These are phyloP conservation scores for Coleophoma crateriformis DNA, from an alignment of 2,329 filamentous ascomycete species.

Conservation along the genomic window DNA sequence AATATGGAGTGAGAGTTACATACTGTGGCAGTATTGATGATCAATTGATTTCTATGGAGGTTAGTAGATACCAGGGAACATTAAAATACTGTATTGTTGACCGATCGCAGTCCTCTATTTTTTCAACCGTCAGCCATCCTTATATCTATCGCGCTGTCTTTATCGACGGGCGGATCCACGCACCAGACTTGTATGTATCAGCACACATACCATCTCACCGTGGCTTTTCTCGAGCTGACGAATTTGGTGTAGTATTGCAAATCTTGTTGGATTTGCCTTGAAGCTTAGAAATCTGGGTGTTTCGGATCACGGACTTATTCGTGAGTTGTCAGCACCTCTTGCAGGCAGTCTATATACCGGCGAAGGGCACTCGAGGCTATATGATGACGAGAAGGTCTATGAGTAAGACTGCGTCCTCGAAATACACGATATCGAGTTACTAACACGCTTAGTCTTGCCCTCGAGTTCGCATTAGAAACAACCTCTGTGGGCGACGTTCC, in stretches of 20 bases:
- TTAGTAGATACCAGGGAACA: constrained; percentile 30
- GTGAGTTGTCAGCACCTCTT: constrained; percentile 81
- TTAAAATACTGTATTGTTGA: constrained; percentile 11
- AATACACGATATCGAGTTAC: constrained; percentile 2
- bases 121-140: constrained; percentile 79
- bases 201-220: too few species aligned
- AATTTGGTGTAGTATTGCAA: constrained; percentile 55
- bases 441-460: constrained; percentile 47
- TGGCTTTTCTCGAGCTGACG: too few species aligned
- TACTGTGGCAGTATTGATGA: constrained; percentile 96
- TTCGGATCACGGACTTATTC: constrained; percentile 86
- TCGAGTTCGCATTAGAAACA: constrained; percentile 70
- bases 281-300: constrained; percentile 92
- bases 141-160: constrained; percentile 96
- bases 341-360: constrained; percentile 89
- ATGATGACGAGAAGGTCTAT: constrained; percentile 85
- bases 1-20: constrained; percentile 75
- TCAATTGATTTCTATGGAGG: constrained; percentile 89
- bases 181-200: constrained; percentile 72
- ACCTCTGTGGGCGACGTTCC: constrained; percentile 43
- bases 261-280: constrained; percentile 86
- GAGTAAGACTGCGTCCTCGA: constrained; percentile 40
- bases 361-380: constrained; percentile 88
- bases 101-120: constrained; percentile 64
- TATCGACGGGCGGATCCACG: constrained; percentile 86